Percentiles rank a stretch among this genome's conserved stretches.
These are phyloP conservation scores for Teunomyces cretensis DNA, from an alignment of 805 yeast genomes.

Conservation along the genomic window DNA sequence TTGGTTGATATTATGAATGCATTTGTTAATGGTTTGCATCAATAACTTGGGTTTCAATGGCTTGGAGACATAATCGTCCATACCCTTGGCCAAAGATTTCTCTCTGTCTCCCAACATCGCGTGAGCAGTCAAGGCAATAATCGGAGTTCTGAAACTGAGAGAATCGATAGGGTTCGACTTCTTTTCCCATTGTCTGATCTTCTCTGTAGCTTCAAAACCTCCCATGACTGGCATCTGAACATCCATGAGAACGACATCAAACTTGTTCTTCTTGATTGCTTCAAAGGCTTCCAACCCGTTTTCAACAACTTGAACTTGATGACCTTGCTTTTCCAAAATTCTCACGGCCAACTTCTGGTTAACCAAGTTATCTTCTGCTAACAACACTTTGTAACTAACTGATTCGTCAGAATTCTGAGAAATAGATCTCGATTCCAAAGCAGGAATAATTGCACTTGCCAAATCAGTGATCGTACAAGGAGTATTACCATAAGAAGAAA, in stretches of 20 bases:
- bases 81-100: constrained; percentile 79
- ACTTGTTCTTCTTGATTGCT: constrained; percentile 63
- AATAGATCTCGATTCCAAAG: constrained; percentile 77
- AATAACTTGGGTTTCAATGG: constrained; percentile 82
- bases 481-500: constrained; percentile 83
- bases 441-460: constrained; percentile 82
- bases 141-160: constrained; percentile 75
- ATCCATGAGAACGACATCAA: constrained; percentile 87
- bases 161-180: constrained; percentile 71
- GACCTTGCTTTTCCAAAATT: constrained; percentile 83
- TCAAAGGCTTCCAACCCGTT: constrained; percentile 83
- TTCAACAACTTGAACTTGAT: constrained; percentile 79
- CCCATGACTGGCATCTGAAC: constrained; percentile 97
- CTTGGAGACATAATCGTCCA: constrained; percentile 89
- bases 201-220: constrained; percentile 87
- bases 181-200: constrained; percentile 85
- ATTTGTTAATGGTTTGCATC: constrained; percentile 81
- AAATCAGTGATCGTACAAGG: constrained; percentile 81
- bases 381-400: constrained; percentile 65
- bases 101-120: constrained; percentile 95
- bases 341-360: constrained; percentile 86
- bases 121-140: constrained; percentile 87
- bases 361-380: constrained; percentile 86
- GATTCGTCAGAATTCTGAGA: constrained; percentile 80
- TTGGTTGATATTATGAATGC: constrained; percentile 69